Base-by-base conservation (phyloP, 2,329 filamentous ascomycete species). In the Fusarium fracticaudum region DNA sequence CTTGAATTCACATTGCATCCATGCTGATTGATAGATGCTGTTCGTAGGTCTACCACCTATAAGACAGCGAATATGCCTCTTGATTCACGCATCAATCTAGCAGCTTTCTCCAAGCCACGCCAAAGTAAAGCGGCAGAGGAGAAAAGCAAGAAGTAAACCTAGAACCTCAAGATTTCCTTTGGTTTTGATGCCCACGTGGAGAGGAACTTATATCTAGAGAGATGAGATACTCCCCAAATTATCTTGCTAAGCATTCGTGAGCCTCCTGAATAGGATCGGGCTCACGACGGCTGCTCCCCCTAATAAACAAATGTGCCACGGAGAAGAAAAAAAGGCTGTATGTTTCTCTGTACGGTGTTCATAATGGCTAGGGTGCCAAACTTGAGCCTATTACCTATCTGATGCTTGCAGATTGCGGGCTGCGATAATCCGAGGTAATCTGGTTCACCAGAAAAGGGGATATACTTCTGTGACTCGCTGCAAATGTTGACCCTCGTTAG, bases 171-270 rank as follows among this genome's bases (percentile, higher is more conserved):
- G 33, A 18, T 44, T 38, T 38, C 47, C 50, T 73, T 64, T 58
- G 31, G 24, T 38, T 59, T n/a, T 22, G 35, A 43, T 26, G 22
- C n/a, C 48, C 41, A 66, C 48, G 41, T 66, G 71, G 57, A 48
- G 60, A 62, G 41, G 44, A 50, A 29, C 40, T 60, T 33, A 37
- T 33, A 35, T 35, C 33, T 35, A 58, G 44, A 29, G 58, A 50
- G 57, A 55, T 64, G 48, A 53, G 45, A 64, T 50, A 57, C 65
- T 70, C n/a, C 29, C 31, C 17, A 17, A 35, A 50, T 63, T 64
- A 68, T 77, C 40, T 57, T 62, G 64, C 71, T 71, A 74, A 72
- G 72, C 71, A 45, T 35, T 22, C 15, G 33, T 31, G 57, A 65
- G 40, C 43, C 60, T 60, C 55, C 67, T 44, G 57, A 55, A 66